Evolutionary conservation across 352 stramenopile species (phyloP), one percentile per base, ranked within the genome.

Genomic region (Phytophthora pini): DNA sequence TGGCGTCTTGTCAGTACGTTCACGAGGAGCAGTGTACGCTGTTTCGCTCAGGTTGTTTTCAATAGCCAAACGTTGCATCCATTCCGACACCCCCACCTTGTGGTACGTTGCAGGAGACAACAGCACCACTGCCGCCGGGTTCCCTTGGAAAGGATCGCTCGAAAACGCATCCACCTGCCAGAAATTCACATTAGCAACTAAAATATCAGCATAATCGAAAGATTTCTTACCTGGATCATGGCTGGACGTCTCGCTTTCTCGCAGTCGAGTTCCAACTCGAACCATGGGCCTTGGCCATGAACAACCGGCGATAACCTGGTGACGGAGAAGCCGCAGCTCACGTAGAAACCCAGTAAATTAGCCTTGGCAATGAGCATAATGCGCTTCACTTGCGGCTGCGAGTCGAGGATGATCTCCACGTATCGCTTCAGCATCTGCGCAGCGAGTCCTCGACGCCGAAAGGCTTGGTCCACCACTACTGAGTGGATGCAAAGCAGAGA

Each of bases 21-120:
- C 31, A 12, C 74, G 66, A 32, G 43, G 69, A 13, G 73, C 88
- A 56, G 93, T 65, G 72, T 92, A 99, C 11, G 92, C 93, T 13
- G 95, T 99, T 70, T 98, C 91, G 32, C 84, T 92, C 22, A 98
- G 63, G 62, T 98, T 98, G 59, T 97, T 97, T 70, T 99, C 91
- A 49, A 80, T 80, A 22, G 89, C 93, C 20, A 98, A 88, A 10
- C 65, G 75, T 41, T 86, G 78, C 82, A 91, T 91, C 80, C 80
- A 89, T 17, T 70, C 17, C 2, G 62, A 45, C 6, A 65, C 76
- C 0, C 15, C 47, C 0, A 53, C 0, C 8, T 79, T 76, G 44
- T 75, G 65, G 57, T 77, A 92, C 41, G 53, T 55, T 41, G 57
- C 6, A 8, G 55, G 29, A 0, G 73, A 54, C 49, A 90, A 58